Evolutionary conservation across 441 rosid genomes (phyloP).

Genomic region (Eruca vesicaria): DNA sequence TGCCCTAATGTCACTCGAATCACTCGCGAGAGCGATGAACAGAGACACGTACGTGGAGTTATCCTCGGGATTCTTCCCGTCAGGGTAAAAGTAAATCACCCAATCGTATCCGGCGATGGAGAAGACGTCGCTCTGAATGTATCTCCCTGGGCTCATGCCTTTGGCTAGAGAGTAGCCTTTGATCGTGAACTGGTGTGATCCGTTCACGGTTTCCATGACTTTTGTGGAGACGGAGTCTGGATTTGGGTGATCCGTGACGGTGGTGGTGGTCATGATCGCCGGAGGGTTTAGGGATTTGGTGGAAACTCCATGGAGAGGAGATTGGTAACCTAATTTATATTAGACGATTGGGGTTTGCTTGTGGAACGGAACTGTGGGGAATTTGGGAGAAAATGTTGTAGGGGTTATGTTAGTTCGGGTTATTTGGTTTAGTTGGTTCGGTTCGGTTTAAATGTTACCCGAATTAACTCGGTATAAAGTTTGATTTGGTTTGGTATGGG

Average conservation of each 20-base stretch:
- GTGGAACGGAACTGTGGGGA: not conserved
- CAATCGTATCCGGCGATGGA: slow-evolving; percentile 70
- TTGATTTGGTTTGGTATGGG: too few species aligned
- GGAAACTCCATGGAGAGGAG: not conserved
- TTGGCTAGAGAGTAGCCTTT: slow-evolving; percentile 68
- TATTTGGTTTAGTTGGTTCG: too few species aligned
- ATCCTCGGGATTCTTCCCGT: slow-evolving; percentile 70
- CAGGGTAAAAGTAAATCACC: slow-evolving; percentile 77
- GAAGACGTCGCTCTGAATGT: slow-evolving; percentile 61
- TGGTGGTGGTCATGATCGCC: slow-evolving; percentile 37
- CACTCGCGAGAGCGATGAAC: slow-evolving; percentile 75
- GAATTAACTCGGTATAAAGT: too few species aligned
- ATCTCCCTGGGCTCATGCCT: slow-evolving; percentile 69
- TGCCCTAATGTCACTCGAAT: slow-evolving; percentile 76
- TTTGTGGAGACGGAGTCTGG: slow-evolving; percentile 50
- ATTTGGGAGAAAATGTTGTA: too few species aligned
- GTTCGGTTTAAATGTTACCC: too few species aligned
- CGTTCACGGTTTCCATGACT: slow-evolving; percentile 65
- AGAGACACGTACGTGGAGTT: slow-evolving; percentile 56
- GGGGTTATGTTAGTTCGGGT: too few species aligned
- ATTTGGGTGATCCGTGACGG: slow-evolving; percentile 7
- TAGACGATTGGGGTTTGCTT: not conserved
- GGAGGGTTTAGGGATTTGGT: slow-evolving; percentile 5
- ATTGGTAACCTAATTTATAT: not conserved
- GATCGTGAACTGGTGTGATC: slow-evolving; percentile 65